Conservation (phyloP, 208 protist species). For the Crithidia sp. region DNA sequence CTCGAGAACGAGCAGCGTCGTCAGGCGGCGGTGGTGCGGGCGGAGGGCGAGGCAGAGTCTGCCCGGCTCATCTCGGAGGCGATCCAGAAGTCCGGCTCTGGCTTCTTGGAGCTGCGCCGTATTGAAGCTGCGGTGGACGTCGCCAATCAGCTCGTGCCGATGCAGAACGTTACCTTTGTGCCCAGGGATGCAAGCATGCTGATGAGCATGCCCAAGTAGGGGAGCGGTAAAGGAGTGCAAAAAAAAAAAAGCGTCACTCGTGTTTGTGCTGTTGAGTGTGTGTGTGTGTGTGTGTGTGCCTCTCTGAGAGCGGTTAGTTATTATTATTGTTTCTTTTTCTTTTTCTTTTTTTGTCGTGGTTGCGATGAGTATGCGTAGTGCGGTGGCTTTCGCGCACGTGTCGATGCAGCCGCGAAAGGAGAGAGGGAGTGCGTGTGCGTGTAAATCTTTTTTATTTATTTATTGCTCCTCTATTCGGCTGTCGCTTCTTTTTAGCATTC, state of each 20-base stretch:
- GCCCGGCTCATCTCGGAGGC: conserved; percentile 93
- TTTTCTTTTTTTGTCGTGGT: too few relatives aligned
- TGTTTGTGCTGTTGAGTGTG: not conserved
- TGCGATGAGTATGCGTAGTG: too few relatives aligned
- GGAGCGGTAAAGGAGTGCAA: not conserved
- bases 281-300: not conserved
- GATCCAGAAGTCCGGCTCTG: conserved; percentile 75
- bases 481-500: too few relatives aligned
- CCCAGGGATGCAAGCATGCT: conserved; percentile 73
- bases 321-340: too few relatives aligned
- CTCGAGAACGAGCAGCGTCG: conserved; percentile 96
- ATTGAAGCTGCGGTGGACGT: conserved; percentile 97
- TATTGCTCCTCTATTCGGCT: too few relatives aligned
- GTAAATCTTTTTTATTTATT: too few relatives aligned
- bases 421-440: too few relatives aligned
- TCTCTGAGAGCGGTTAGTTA: too few relatives aligned
- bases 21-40: conserved; percentile 92
- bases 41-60: conserved; percentile 95
- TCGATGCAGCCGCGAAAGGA: too few relatives aligned
- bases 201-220: conserved; percentile 51
- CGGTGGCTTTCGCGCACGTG: too few relatives aligned
- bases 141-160: conserved; percentile 81
- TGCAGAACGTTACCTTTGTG: conserved; percentile 89
- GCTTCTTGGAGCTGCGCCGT: conserved; percentile 94
- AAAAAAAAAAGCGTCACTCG: not conserved